phyloP scores from a whole-genome alignment of 164 flowering plant genomes.

The Berberis thunbergii region DNA sequence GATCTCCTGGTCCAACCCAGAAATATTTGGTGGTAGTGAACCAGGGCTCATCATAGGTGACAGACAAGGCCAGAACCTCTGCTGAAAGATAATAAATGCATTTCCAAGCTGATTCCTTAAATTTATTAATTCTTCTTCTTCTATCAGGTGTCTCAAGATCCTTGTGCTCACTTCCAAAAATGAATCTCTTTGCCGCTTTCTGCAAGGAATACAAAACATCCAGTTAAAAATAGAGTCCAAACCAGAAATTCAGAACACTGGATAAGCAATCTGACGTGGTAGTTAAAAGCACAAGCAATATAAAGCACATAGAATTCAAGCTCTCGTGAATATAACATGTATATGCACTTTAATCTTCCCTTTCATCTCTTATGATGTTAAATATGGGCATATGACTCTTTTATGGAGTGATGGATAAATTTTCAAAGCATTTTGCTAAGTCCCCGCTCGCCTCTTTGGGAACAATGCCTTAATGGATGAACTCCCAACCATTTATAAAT shows the following conservation, averaged over 20 bases:
- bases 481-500: too few relatives aligned
- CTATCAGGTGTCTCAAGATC: constrained; percentile 29
- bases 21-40: constrained; percentile 64
- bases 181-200: constrained; percentile 49
- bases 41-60: constrained; percentile 91
- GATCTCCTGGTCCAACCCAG: constrained; percentile 91
- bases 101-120: constrained; percentile 98
- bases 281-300: background rate
- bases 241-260: background rate
- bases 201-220: constrained; percentile 27
- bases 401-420: too few relatives aligned
- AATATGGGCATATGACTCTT: too few relatives aligned
- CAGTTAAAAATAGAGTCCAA: background rate
- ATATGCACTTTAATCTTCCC: background rate
- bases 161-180: constrained; percentile 41
- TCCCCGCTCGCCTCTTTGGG: too few relatives aligned
- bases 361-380: background rate
- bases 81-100: constrained; percentile 84
- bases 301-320: background rate
- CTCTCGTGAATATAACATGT: background rate
- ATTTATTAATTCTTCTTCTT: constrained; percentile 62
- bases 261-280: background rate
- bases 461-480: too few relatives aligned
- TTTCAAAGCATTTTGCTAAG: too few relatives aligned
- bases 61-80: constrained; percentile 62